Evolutionary conservation across 768 basidiomycete species (phyloP).

Genomic region (Podaxis sp.): DNA sequence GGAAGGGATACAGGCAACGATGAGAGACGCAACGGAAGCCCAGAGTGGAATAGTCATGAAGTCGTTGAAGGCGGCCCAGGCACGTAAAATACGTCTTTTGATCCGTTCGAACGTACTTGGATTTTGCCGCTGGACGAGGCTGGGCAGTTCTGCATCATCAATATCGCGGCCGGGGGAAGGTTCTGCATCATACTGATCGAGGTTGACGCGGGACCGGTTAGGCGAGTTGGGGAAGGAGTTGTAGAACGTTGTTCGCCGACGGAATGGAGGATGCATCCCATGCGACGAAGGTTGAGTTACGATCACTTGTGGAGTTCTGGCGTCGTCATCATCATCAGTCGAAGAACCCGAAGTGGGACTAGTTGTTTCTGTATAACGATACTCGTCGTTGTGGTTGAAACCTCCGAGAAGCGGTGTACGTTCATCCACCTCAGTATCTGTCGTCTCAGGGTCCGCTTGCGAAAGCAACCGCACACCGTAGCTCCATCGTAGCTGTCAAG

Average conservation of each 20-base stretch:
- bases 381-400: conserved; percentile 13
- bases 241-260: conserved; percentile 47
- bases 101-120: conserved; percentile 21
- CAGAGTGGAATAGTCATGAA: conserved; percentile 92
- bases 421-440: conserved; percentile 26
- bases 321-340: conserved; percentile 11
- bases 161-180: background rate
- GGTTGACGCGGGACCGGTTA: conserved; percentile 34
- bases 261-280: conserved; percentile 13
- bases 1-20: conserved; percentile 76
- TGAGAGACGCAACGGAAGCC: conserved; percentile 70
- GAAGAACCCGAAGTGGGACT: conserved; percentile 18
- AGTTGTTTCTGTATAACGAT: conserved; percentile 9
- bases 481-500: conserved; percentile 80
- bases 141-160: conserved; percentile 22
- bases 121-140: background rate
- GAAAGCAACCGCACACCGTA: conserved; percentile 85
- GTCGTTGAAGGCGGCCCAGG: conserved; percentile 46
- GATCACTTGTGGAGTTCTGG: conserved; percentile 6
- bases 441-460: conserved; percentile 53
- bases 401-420: conserved; percentile 36
- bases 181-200: conserved; percentile 30
- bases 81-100: conserved; percentile 24
- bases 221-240: conserved; percentile 69
- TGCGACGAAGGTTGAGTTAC: conserved; percentile 6